These are phyloP conservation scores for Hymenotorrendiella dingleyae DNA, from an alignment of 2,329 filamentous ascomycete species.

Conservation along the genomic window DNA sequence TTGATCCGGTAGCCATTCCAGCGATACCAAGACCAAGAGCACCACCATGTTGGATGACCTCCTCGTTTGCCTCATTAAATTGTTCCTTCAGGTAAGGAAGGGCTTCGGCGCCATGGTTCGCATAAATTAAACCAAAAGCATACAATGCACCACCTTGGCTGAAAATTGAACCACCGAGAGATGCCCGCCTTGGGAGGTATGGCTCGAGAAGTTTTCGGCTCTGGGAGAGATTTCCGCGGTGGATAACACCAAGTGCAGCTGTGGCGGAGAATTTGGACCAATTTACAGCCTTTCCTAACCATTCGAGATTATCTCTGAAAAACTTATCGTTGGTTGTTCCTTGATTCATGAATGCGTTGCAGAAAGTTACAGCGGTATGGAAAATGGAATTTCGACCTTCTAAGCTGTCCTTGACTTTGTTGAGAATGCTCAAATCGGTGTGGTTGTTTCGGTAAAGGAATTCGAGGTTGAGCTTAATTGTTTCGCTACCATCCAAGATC, in stretches of 20 bases:
- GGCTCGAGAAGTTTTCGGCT: slow-evolving; percentile 90
- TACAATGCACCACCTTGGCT: slow-evolving; percentile 95
- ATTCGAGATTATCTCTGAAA: slow-evolving; percentile 96
- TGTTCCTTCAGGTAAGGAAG: slow-evolving; percentile 71
- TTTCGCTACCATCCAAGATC: slow-evolving; percentile 82
- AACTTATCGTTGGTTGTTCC: slow-evolving; percentile 98
- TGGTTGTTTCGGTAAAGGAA: slow-evolving; percentile 95
- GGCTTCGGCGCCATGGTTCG: slow-evolving; percentile 92
- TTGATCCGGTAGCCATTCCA: slow-evolving; percentile 92
- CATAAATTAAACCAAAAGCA: slow-evolving; percentile 91
- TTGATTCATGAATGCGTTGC: slow-evolving; percentile 98
- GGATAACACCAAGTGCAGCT: slow-evolving; percentile 91
- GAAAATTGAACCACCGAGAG: slow-evolving; percentile 80
- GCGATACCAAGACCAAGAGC: slow-evolving; percentile 93
- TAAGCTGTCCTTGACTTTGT: slow-evolving; percentile 92
- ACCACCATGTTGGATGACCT: slow-evolving; percentile 95
- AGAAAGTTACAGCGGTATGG: slow-evolving; percentile 94
- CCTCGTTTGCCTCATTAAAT: slow-evolving; percentile 71
- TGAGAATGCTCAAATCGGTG: slow-evolving; percentile 84
- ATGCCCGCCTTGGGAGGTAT: slow-evolving; percentile 76
- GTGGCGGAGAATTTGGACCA: slow-evolving; percentile 99
- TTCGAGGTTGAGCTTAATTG: slow-evolving; percentile 90
- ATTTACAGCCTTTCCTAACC: slow-evolving; percentile 96
- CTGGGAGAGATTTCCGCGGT: slow-evolving; percentile 89
- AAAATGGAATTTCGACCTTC: slow-evolving; percentile 97